A percentile compares a stretch with the other conserved stretches of the same genome.
phyloP scores from a whole-genome alignment of 495 filamentous ascomycete genomes.

The Annulohypoxylon maeteangense region DNA sequence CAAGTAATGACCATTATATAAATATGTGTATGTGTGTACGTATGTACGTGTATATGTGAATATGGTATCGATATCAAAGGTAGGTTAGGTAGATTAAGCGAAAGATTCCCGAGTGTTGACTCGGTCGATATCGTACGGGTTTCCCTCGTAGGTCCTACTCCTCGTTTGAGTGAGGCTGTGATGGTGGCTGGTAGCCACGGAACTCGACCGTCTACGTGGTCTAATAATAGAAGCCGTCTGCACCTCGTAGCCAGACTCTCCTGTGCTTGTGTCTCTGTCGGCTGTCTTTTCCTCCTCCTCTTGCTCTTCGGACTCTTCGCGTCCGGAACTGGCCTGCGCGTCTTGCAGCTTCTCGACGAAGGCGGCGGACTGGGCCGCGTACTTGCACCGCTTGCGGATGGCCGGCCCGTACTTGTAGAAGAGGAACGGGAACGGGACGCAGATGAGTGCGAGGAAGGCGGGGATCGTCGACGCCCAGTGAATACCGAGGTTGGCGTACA shows the following conservation, averaged over 20 bases:
- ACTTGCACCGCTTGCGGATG: conserved; percentile 1
- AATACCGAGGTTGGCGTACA: conserved; percentile 73
- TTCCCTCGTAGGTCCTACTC: conserved; percentile 1
- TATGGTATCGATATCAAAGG: not conserved
- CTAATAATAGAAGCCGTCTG: not conserved
- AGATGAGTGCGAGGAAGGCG: conserved; percentile 68
- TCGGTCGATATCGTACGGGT: conserved; percentile 6
- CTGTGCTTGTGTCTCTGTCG: not conserved
- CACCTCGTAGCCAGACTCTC: not conserved
- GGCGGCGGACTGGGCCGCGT: not conserved
- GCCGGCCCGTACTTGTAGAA: conserved; percentile 68
- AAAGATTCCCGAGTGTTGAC: conserved; percentile 9
- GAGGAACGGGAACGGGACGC: conserved; percentile 72
- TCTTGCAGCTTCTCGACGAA: conserved; percentile 1
- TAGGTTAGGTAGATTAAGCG: not conserved
- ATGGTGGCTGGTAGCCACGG: not conserved
- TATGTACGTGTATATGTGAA: not conserved
- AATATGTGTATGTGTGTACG: not conserved
- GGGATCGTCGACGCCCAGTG: conserved; percentile 71
- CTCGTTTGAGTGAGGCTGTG: not conserved
- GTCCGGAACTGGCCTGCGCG: not conserved
- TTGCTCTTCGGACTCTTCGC: not conserved
- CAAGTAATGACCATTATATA: not conserved
- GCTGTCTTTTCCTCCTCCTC: not conserved
- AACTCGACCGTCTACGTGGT: not conserved